Base-by-base conservation (phyloP, 2,329 filamentous ascomycete species). In the Sporothrix euskadiensis region DNA sequence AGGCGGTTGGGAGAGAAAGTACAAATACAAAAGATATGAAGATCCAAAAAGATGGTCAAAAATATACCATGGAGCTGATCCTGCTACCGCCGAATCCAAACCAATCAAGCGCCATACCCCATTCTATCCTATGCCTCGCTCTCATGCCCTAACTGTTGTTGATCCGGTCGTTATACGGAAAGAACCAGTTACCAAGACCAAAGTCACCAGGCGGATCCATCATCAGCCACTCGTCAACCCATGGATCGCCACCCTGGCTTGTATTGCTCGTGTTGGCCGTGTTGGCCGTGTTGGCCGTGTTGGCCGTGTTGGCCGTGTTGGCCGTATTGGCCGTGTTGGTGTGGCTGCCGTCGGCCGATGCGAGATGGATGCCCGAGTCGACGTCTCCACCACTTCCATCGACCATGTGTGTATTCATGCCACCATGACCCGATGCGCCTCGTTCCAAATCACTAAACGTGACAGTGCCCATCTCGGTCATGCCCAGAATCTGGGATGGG, bases 121-220 rank as follows among this genome's bases (percentile, higher is more conserved):
- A 9, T 7, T 14, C 52, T 26, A 49, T 19, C 14, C 57, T n/a
- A 32, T 39, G 16, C 22, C 54, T 9, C 8, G 16, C 57, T 30
- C 26, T 10, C 16, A 8, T 39, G 30, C 16, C 19, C 57, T 35
- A 73, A 26, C 49, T 49, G 49, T 56, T 71, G 52, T 74, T 56
- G 26, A 76, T 73, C 16, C 54, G 71, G 54, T 76, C 74, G 71
- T 76, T 75, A 54, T 70, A 73, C 0, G 75, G 75, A 41, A 73
- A 76, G 39, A 76, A 75, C 74, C 74, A 76, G 71, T 73, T 76
- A 41, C 56, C 59, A 8, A 71, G 57, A 9, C 69, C 74, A 71
- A 74, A 74, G 9, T 75, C 74, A 35, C 57, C 73, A 47, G 66
- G 72, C 19, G 73, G 68, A 26, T 74, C 71, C 47, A 73, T 44